Evolutionary conservation across 805 yeast species (phyloP), one percentile per base, ranked within the genome.

Genomic region (Kazachstania bromeliacearum): DNA sequence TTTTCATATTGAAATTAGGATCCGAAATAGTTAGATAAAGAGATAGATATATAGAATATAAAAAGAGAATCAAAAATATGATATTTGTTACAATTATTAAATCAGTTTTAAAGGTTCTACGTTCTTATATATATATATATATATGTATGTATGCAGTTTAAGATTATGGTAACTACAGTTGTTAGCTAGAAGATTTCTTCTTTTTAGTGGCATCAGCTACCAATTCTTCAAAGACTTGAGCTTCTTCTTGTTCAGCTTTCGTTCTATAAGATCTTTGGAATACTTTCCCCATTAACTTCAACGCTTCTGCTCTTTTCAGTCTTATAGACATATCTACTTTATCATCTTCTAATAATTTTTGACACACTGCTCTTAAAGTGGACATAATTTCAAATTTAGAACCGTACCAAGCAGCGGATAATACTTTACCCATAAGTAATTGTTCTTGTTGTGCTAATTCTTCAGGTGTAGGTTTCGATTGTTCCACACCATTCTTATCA

Each of bases 371-470:
- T 45, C 84, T 71, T 36, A 80, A 66, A 0, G 85, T 80, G 10
- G 79, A 68, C 54, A 77, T 81, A 36, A 83, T 82, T 55, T 83
- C 94, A 52, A 76, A 81, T 50, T 73, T 79, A 9, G 88, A 77
- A 0, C 89, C 85, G 9, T 76, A 75, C 94, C 94, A 83, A 7
- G 92, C 92, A 2, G 88, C 89, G 7, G 83, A 79, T 24, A 83
- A 61, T 14, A 82, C 83, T 55, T 82, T 83, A 15, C 89, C 92
- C 68, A 81, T 77, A 45, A 83, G 60, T 22, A 77, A 66, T 53
- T 80, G 77, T 51, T 82, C 89, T 66, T 77, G 70, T 41, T 78
- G 80, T 2, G 84, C 85, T 17, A 77, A 42, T 37, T 77, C 80
- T 44, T 77, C 83, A 3, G 67, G 66, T 1, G 80, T 58, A n/a